Percentiles rank a stretch among this genome's conserved stretches.
Conservation (phyloP, 1,284 basidiomycete species). For the Takashimella koratensis region DNA sequence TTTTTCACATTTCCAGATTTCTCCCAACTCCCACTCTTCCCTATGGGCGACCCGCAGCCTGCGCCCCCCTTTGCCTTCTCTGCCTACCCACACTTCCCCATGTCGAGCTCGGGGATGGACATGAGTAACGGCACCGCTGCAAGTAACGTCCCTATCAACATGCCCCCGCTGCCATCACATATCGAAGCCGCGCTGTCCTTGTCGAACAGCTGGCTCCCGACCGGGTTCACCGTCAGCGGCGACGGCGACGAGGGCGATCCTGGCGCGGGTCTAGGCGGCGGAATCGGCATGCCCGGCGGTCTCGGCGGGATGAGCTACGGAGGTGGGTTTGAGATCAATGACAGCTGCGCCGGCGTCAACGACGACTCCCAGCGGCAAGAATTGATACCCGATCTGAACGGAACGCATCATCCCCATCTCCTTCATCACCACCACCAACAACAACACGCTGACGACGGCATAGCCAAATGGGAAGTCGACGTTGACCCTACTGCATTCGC, state of each 20-base stretch:
- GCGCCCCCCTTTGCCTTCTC: background rate
- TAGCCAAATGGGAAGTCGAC: background rate
- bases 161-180: conserved; percentile 9
- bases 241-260: background rate
- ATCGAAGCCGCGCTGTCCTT: conserved; percentile 3
- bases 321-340: background rate
- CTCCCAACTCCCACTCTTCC: background rate
- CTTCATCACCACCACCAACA: background rate
- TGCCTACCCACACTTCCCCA: background rate
- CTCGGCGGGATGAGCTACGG: background rate
- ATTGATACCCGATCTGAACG: background rate
- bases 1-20: background rate
- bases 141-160: background rate
- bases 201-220: background rate
- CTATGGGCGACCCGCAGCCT: background rate
- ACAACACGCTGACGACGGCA: background rate
- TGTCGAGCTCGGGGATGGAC: background rate
- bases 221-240: background rate
- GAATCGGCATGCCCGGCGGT: background rate
- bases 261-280: background rate
- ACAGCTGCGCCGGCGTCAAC: too few relatives aligned
- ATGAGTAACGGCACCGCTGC: background rate
- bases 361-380: too few relatives aligned
- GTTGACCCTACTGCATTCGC: background rate
- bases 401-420: background rate